Percentiles rank a stretch among this genome's conserved stretches.
These are phyloP conservation scores for Lodderomyces jiufengensis DNA, from an alignment of 1,139 yeast genomes.

Conservation along the genomic window DNA sequence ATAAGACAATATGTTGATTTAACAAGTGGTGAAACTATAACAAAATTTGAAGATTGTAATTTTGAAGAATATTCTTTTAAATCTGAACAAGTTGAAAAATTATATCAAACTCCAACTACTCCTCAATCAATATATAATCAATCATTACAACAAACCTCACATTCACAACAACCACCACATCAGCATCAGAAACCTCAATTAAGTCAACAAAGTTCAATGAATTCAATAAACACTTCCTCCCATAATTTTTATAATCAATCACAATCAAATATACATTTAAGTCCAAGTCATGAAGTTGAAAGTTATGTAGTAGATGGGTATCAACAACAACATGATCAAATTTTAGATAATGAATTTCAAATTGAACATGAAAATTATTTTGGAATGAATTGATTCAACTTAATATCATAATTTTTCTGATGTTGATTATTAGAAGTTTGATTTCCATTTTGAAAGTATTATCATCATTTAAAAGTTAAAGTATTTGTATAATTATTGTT, in stretches of 20 bases:
- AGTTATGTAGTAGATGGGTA: slow-evolving; percentile 41
- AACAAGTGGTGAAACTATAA: slow-evolving; percentile 32
- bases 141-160: slow-evolving; percentile 3
- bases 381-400: slow-evolving; percentile 31
- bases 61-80: slow-evolving; percentile 35
- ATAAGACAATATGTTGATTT: slow-evolving; percentile 33
- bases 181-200: too few relatives aligned
- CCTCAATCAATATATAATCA: slow-evolving; percentile 31
- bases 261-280: slow-evolving; percentile 16
- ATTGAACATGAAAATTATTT: slow-evolving; percentile 42
- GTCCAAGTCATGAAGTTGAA: slow-evolving; percentile 42
- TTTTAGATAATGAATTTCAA: slow-evolving; percentile 16
- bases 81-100: slow-evolving; percentile 15
- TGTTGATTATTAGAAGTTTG: neutral
- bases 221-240: slow-evolving; percentile 3
- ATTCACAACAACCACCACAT: neutral
- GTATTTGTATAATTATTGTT: neutral
- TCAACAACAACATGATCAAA: slow-evolving; percentile 7
- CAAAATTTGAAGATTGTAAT: slow-evolving; percentile 43
- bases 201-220: too few relatives aligned
- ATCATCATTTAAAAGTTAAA: neutral
- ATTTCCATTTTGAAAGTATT: neutral
- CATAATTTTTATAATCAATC: slow-evolving; percentile 3
- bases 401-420: slow-evolving; percentile 6
- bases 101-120: slow-evolving; percentile 19